Base-by-base conservation (phyloP, 495 filamentous ascomycete genomes). In the Aspergillus biplanus region DNA sequence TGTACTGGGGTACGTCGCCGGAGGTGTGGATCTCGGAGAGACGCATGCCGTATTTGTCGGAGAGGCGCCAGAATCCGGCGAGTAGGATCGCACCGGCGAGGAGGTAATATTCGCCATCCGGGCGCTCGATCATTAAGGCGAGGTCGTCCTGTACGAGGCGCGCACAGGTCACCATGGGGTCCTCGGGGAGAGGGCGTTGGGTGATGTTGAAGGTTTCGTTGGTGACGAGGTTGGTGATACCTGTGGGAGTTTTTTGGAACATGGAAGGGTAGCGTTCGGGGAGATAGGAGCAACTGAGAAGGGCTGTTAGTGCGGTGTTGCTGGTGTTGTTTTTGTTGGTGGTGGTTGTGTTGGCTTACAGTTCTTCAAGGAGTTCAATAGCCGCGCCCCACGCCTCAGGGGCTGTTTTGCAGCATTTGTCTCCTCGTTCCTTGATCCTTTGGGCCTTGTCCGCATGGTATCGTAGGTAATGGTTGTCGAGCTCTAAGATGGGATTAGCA, bases 141-240 rank as follows among this genome's bases (percentile, higher is more conserved):
- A 96, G 76, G 69, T 96, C 93, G 70, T 96, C 93, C 78, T 96
- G 93, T 21, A 92, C 78, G 37, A 95, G 81, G 11, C 92, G 85
- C 6, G 86, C 87, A 53, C 80, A 83, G 70, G 84, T 93, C 59
- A 83, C 80, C 90, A 96, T 96, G 8, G 92, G 92, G 64, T 96
- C 91, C 80, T 96, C 92, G 3, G 78, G 71, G 27, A 93, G 79
- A 7, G 89, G 90, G 5, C 88, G 83, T 61, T 83, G 77, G 15
- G 75, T 69, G 58, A 91, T 88, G 71, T 92, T 79, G 80, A 96
- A 92, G 34, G 73, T 78, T 79, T 96, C 92, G 13, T 86, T 79
- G 0, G 90, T 95, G 65, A 84, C 73, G 11, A 86, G 73, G 74
- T 96, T 97, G 50, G 86, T 81, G 65, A 96, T 82, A 2, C 91